Conservation (phyloP, 2,329 filamentous ascomycete species). For the Penicillium brevicompactum region DNA sequence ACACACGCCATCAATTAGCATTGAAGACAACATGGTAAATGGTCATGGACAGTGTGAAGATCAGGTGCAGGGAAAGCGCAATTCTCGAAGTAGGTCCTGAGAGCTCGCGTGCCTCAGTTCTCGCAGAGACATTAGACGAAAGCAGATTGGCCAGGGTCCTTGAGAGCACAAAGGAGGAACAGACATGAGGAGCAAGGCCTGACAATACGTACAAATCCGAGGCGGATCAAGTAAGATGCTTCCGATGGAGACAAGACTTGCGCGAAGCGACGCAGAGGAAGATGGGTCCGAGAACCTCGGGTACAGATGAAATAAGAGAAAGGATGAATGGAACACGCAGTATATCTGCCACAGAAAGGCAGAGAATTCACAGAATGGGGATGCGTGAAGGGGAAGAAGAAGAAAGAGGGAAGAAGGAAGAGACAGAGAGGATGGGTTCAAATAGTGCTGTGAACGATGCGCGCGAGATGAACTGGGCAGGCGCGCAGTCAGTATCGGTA, state of each 20-base stretch:
- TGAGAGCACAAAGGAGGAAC: constrained; percentile 4
- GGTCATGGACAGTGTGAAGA: neutral
- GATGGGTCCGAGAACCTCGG: constrained; percentile 1
- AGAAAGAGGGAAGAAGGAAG: too few relatives aligned
- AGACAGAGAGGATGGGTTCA: too few relatives aligned
- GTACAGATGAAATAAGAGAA: constrained; percentile 7
- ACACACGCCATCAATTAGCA: constrained; percentile 43
- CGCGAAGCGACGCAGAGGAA: constrained; percentile 21
- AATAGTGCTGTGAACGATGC: too few relatives aligned
- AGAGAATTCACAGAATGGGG: constrained; percentile 11
- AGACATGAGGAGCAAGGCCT: constrained; percentile 15
- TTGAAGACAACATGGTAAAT: constrained; percentile 24
- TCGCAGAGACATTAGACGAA: constrained; percentile 5
- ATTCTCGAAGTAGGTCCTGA: neutral
- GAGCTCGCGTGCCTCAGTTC: neutral
- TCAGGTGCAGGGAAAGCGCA: neutral
- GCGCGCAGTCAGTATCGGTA: too few relatives aligned
- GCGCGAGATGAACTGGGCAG: too few relatives aligned
- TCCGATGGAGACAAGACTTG: constrained; percentile 13
- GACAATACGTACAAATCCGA: constrained; percentile 46
- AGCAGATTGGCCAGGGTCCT: constrained; percentile 11
- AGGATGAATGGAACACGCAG: constrained; percentile 3
- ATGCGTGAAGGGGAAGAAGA: neutral
- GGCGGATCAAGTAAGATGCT: constrained; percentile 21
- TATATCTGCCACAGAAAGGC: neutral